A percentile compares a stretch with the other conserved stretches of the same genome.
Conservation (phyloP, 768 basidiomycete species). For the Collybia sp. region DNA sequence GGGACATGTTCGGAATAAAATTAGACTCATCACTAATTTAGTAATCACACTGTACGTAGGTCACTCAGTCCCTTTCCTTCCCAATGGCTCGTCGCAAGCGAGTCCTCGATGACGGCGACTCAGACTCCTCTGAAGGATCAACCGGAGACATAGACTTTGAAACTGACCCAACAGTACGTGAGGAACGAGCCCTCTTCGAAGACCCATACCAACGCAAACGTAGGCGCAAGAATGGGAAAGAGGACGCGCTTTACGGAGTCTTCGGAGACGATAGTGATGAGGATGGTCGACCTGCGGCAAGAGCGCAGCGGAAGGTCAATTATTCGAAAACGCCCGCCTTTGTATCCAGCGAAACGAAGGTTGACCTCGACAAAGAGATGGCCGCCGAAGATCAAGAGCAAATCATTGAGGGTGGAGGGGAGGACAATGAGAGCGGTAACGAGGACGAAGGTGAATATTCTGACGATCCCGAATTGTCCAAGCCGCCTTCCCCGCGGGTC, state of each 20-base stretch:
- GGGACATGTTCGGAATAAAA: not conserved
- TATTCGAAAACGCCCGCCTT: slow-evolving; percentile 80
- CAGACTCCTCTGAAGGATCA: slow-evolving; percentile 60
- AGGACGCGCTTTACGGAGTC: slow-evolving; percentile 73
- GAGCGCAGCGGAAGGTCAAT: slow-evolving; percentile 42
- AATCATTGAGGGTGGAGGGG: slow-evolving; percentile 27
- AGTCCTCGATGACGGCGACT: slow-evolving; percentile 69
- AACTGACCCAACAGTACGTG: slow-evolving; percentile 60
- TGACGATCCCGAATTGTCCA: slow-evolving; percentile 47
- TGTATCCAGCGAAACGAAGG: slow-evolving; percentile 51
- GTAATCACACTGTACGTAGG: too few species aligned
- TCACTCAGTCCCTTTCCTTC: not conserved
- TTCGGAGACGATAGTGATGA: slow-evolving; percentile 73
- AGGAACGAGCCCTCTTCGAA: slow-evolving; percentile 72
- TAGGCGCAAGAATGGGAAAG: slow-evolving; percentile 58
- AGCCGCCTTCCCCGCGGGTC: slow-evolving; percentile 52
- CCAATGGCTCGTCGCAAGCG: slow-evolving; percentile 76
- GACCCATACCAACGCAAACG: slow-evolving; percentile 74
- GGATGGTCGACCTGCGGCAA: slow-evolving; percentile 32
- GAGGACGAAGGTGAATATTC: slow-evolving; percentile 33
- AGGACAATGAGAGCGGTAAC: slow-evolving; percentile 31
- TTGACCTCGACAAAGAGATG: slow-evolving; percentile 39
- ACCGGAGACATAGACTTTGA: slow-evolving; percentile 42
- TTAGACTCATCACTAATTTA: not conserved
- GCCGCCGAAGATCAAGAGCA: slow-evolving; percentile 25